Evolutionary conservation across 2,329 filamentous ascomycete genomes (phyloP).

Genomic region (Onygenales sp.): DNA sequence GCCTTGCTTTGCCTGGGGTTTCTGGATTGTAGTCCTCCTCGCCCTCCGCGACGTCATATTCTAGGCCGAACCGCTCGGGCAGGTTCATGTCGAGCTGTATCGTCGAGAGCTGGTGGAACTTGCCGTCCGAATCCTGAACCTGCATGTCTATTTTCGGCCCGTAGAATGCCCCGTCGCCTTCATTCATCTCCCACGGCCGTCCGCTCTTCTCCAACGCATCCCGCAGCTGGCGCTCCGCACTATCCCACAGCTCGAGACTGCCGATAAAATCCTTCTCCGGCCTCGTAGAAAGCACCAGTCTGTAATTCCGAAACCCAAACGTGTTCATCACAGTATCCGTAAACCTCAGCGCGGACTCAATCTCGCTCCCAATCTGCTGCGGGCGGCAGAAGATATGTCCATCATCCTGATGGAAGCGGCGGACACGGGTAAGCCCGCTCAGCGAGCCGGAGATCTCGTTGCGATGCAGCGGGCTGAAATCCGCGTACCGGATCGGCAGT

Average conservation of each 20-base stretch:
- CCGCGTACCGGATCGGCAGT: constrained; percentile 72
- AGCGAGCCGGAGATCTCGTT: constrained; percentile 78
- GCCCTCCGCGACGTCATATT: constrained; percentile 51
- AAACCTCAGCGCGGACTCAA: constrained; percentile 63
- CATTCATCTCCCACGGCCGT: constrained; percentile 62
- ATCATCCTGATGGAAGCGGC: constrained; percentile 84
- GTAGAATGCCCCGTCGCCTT: constrained; percentile 82
- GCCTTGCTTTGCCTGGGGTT: constrained; percentile 50
- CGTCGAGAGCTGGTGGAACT: constrained; percentile 81
- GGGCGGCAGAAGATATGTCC: constrained; percentile 83
- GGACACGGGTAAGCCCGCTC: constrained; percentile 71
- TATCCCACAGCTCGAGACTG: constrained; percentile 57
- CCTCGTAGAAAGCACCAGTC: constrained; percentile 68
- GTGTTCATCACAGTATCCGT: constrained; percentile 62
- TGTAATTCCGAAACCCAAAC: constrained; percentile 62
- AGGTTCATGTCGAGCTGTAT: constrained; percentile 87
- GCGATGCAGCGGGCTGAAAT: constrained; percentile 78
- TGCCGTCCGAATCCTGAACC: constrained; percentile 67
- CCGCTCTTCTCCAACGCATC: constrained; percentile 54
- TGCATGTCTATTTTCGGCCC: constrained; percentile 88
- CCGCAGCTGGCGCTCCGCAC: constrained; percentile 57
- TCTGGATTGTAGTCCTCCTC: constrained; percentile 31
- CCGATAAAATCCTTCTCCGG: constrained; percentile 72
- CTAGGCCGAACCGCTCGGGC: constrained; percentile 68
- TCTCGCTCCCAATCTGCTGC: constrained; percentile 64